These are phyloP conservation scores for Otatea glauca DNA, from an alignment of 176 grass and related monocot species.

Conservation along the genomic window DNA sequence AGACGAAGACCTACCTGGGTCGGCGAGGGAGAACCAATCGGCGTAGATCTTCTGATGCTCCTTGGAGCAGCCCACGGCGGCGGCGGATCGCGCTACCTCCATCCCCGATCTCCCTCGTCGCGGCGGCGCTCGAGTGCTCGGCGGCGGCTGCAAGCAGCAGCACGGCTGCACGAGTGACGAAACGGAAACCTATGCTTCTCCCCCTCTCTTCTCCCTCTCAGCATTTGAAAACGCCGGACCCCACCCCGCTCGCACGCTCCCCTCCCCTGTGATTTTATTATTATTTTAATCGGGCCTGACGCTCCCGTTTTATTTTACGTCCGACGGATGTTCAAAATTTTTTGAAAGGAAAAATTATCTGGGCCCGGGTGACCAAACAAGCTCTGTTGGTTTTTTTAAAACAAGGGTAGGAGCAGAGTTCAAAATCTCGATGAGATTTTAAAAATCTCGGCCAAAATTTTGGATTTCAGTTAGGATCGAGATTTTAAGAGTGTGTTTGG, in stretches of 20 bases:
- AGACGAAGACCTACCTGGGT: conserved; percentile 57
- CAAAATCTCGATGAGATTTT: too few relatives aligned
- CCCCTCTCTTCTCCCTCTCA: conserved; percentile 17
- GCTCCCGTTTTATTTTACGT: background rate
- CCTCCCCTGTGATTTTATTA: conserved; percentile 28
- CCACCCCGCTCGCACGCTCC: conserved; percentile 20
- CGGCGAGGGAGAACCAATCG: conserved; percentile 77
- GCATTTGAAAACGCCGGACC: conserved; percentile 45
- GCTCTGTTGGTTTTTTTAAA: too few relatives aligned
- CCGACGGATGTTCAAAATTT: background rate
- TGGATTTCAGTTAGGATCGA: too few relatives aligned
- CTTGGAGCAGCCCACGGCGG: conserved; percentile 56
- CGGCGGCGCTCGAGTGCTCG: background rate
- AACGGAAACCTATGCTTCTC: conserved; percentile 24
- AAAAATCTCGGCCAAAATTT: too few relatives aligned
- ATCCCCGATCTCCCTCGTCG: conserved; percentile 39
- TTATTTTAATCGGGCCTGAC: conserved; percentile 21
- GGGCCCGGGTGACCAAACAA: background rate
- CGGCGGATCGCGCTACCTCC: conserved; percentile 57
- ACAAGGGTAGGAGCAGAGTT: too few relatives aligned
- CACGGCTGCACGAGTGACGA: background rate
- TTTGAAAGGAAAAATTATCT: background rate
- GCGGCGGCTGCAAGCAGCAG: conserved; percentile 7
- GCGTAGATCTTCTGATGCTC: conserved; percentile 80
- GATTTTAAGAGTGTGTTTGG: too few relatives aligned